Evolutionary conservation across 1,284 basidiomycete genomes (phyloP), one percentile per base, ranked within the genome.

Genomic region (Blastosporella zonata): DNA sequence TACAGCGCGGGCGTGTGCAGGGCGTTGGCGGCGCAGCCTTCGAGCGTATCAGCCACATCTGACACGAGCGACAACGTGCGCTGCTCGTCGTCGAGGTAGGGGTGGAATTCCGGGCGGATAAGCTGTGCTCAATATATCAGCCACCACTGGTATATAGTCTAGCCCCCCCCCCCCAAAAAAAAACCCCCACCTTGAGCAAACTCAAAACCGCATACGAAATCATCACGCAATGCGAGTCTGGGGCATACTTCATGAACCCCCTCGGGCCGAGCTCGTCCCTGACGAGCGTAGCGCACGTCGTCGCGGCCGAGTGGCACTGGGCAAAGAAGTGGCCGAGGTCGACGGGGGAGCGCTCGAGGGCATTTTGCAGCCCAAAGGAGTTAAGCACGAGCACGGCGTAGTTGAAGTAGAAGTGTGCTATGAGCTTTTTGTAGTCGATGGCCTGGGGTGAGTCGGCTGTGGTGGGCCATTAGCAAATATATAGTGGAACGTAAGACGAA

Each of bases 311-410:
- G 64, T 93, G 85, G 48, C 90, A 90, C 33, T 90, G 83, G 3
- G 84, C 79, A 61, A 94, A 91, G 73, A 95, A 95, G 70, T 93
- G 87, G 0, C 86, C 86, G 41, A 92, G 86, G 61, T 94, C 82
- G 41, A 89, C 70, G 0, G 77, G 69, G 9, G 80, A 76, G 12
- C 79, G 77, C 64, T 96, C 93, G 46, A 97, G 71, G 2, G 95
- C 90, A 61, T 96, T 91, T 67, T 98, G 94, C 47, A 98, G 75
- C 2, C 95, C 94, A 59, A 97, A 98, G 6, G 93, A 95, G 64
- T 97, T 95, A 57, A 97, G 74, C 18, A 94, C 88, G 38, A 96
- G 77, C 64, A 86, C 83, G 23, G 87, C 83, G 62, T 96, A 95
- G 62, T 90, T 79, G 68, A 79, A 89, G 65, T 90, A 93, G 64